Conservation (phyloP, 192 early-diverging fungal genomes). For the Coemansia sp. region DNA sequence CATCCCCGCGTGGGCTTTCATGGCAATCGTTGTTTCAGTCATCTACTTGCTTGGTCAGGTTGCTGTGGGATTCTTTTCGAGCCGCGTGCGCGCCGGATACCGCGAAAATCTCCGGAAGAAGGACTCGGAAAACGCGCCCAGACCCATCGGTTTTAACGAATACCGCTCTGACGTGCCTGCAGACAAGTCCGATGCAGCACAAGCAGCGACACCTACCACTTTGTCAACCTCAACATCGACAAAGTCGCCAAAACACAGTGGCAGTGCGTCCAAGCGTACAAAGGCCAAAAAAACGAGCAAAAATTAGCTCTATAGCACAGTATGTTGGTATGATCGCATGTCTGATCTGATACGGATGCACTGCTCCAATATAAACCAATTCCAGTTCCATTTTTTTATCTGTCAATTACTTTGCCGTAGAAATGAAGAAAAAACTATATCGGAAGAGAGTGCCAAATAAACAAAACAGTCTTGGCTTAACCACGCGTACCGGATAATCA, state of each 20-base stretch:
- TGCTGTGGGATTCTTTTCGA: constrained; percentile 15
- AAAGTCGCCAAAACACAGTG: constrained; percentile 13
- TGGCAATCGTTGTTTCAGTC: constrained; percentile 44
- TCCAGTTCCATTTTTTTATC: no score
- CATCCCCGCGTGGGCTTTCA: constrained; percentile 51
- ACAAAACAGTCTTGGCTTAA: no score
- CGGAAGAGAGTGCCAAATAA: background rate
- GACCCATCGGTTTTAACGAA: constrained; percentile 32
- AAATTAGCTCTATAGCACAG: constrained; percentile 4
- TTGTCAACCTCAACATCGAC: background rate
- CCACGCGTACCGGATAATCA: no score
- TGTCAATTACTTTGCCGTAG: no score
- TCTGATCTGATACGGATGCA: no score
- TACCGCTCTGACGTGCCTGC: constrained; percentile 27
- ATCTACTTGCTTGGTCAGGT: constrained; percentile 46
- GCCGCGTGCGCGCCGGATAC: constrained; percentile 25
- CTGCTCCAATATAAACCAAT: no score
- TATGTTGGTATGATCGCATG: background rate
- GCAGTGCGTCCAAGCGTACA: constrained; percentile 36
- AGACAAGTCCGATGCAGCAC: constrained; percentile 8
- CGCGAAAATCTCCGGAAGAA: constrained; percentile 21
- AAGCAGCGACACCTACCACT: background rate
- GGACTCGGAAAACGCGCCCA: constrained; percentile 7
- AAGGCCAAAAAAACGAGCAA: constrained; percentile 34
- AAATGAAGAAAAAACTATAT: background rate